Evolutionary conservation across 2,329 filamentous ascomycete genomes (phyloP).

Genomic region (Apiospora pterosperma): DNA sequence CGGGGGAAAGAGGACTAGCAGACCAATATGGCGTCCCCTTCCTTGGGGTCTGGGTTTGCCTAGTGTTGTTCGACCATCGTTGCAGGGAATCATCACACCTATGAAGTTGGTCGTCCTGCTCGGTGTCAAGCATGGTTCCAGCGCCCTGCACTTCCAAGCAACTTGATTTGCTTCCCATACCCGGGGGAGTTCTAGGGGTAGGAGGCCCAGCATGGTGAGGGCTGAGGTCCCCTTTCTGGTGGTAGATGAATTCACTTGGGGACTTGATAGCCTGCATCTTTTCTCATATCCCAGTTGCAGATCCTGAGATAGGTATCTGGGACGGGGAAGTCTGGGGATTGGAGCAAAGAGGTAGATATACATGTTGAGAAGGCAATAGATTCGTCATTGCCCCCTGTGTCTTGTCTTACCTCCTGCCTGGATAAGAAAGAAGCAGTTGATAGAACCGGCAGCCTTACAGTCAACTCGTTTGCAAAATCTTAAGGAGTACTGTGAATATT

Average conservation of each 20-base stretch:
- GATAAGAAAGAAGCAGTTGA: neutral
- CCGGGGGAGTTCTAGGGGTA: neutral
- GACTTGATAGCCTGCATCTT: constrained; percentile 11
- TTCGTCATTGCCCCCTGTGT: neutral
- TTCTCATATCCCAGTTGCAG: neutral
- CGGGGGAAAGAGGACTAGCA: neutral
- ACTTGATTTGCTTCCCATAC: neutral
- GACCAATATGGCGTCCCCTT: neutral
- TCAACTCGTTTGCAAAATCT: neutral
- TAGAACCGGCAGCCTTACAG: neutral
- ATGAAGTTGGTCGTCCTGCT: neutral
- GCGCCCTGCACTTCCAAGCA: neutral
- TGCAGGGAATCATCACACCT: neutral
- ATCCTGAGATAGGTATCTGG: neutral
- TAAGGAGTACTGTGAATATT: neutral
- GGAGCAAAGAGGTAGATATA: neutral
- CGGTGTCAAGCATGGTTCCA: neutral
- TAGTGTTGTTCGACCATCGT: neutral
- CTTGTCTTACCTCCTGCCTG: neutral
- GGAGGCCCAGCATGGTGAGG: neutral
- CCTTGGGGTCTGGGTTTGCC: too few species aligned
- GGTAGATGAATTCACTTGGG: constrained; percentile 13
- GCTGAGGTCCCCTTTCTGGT: neutral
- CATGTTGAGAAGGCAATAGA: neutral
- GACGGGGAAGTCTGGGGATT: neutral